Conservation (phyloP, 495 filamentous ascomycete species). For the Penicillium dipodomyicola region DNA sequence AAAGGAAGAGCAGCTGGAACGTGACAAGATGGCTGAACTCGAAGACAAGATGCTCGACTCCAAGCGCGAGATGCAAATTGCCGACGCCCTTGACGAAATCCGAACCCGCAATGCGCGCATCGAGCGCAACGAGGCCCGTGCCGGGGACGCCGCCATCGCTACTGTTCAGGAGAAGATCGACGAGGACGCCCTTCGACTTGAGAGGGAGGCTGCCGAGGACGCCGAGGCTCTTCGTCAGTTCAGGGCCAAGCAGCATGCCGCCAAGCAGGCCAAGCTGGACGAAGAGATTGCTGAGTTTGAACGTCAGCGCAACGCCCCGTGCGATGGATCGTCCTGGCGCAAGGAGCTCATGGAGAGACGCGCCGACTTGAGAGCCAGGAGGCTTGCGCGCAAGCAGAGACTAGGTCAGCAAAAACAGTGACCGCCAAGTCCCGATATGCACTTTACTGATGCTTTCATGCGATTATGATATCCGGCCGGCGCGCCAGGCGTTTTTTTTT, state of each 20-base stretch:
- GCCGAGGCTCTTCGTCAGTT: neutral
- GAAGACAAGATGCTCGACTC: slow-evolving; percentile 85
- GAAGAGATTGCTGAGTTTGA: too few relatives aligned
- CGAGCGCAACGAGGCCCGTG: slow-evolving; percentile 64
- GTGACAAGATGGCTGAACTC: slow-evolving; percentile 74
- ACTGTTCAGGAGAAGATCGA: slow-evolving; percentile 48
- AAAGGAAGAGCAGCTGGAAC: slow-evolving; percentile 54
- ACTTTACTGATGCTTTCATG: too few relatives aligned
- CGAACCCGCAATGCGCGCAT: slow-evolving; percentile 84
- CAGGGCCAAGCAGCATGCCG: neutral
- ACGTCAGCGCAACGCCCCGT: too few relatives aligned
- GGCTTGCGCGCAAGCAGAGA: too few relatives aligned
- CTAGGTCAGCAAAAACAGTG: too few relatives aligned
- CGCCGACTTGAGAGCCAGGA: too few relatives aligned
- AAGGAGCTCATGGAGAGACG: too few relatives aligned
- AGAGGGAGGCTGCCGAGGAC: slow-evolving; percentile 48
- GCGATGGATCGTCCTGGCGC: too few relatives aligned
- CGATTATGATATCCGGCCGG: too few relatives aligned
- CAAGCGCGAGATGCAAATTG: slow-evolving; percentile 96
- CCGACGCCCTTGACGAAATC: slow-evolving; percentile 95
- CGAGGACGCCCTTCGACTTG: slow-evolving; percentile 59
- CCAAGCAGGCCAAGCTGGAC: neutral
- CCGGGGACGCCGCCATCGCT: slow-evolving; percentile 46
- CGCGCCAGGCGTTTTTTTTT: too few relatives aligned
- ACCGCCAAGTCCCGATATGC: too few relatives aligned